These are phyloP conservation scores for Starmera stellimalicola DNA, from an alignment of 1,139 yeast species.

Conservation along the genomic window DNA sequence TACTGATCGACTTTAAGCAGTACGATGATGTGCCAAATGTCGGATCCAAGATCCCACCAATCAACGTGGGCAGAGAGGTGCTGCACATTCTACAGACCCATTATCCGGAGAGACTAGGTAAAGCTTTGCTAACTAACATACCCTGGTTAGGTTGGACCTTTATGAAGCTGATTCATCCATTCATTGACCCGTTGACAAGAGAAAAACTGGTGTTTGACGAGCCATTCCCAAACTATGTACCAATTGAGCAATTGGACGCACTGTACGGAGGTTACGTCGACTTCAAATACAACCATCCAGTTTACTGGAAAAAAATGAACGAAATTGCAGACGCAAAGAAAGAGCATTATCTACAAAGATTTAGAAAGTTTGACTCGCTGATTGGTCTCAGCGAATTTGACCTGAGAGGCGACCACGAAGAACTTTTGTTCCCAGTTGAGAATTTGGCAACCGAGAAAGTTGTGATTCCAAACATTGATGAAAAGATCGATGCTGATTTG, in stretches of 20 bases:
- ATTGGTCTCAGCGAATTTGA: slow-evolving; percentile 82
- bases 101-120: slow-evolving; percentile 91
- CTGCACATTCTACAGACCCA: slow-evolving; percentile 78
- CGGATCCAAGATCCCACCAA: slow-evolving; percentile 70
- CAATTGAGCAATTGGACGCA: slow-evolving; percentile 68
- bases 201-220: slow-evolving; percentile 88
- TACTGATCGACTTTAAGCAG: slow-evolving; percentile 81
- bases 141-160: slow-evolving; percentile 93
- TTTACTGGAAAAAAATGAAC: slow-evolving; percentile 71
- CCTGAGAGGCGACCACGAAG: slow-evolving; percentile 50
- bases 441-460: not conserved
- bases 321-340: slow-evolving; percentile 49
- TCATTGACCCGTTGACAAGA: slow-evolving; percentile 88
- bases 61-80: slow-evolving; percentile 67
- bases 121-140: slow-evolving; percentile 81
- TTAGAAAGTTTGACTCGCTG: slow-evolving; percentile 52
- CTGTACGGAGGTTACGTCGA: slow-evolving; percentile 79
- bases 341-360: slow-evolving; percentile 48
- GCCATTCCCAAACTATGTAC: slow-evolving; percentile 77
- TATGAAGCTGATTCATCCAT: slow-evolving; percentile 81
- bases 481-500: not conserved
- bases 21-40: slow-evolving; percentile 43
- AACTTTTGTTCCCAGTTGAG: slow-evolving; percentile 29
- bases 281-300: slow-evolving; percentile 70
- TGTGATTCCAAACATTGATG: not conserved